phyloP scores from a whole-genome alignment of 179 eudicot species.

The Corrigiola litoralis region DNA sequence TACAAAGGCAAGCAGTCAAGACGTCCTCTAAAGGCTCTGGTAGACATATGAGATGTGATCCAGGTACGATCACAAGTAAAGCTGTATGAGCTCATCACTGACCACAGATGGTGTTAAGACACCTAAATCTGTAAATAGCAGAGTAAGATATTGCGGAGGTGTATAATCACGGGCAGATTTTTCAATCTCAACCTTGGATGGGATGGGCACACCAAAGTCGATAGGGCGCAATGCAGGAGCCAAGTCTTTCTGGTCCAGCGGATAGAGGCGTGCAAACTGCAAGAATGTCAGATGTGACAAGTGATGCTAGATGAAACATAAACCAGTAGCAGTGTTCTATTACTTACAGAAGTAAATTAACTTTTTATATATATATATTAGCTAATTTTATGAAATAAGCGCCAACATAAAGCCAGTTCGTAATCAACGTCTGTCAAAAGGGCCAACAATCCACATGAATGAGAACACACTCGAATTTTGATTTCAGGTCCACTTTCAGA shows the following conservation, averaged over 20 bases:
- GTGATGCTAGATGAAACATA: constrained; percentile 1
- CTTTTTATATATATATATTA: background rate
- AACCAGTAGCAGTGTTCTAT: background rate
- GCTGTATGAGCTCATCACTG: constrained; percentile 92
- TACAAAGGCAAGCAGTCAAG: background rate
- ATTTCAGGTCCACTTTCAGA: too few relatives aligned
- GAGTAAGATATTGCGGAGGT: constrained; percentile 91
- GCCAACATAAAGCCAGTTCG: too few relatives aligned
- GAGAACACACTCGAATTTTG: background rate
- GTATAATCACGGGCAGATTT: constrained; percentile 94
- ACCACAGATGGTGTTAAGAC: constrained; percentile 90
- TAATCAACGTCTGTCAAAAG: background rate
- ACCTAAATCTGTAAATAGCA: constrained; percentile 87
- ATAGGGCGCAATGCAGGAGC: constrained; percentile 91
- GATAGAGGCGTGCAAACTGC: constrained; percentile 97
- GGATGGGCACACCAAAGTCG: constrained; percentile 97
- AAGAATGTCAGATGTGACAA: background rate
- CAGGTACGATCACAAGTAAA: constrained; percentile 48
- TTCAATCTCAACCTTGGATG: constrained; percentile 91
- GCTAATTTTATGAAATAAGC: background rate
- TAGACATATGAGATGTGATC: background rate
- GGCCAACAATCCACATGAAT: background rate
- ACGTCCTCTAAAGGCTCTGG: background rate
- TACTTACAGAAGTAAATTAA: background rate
- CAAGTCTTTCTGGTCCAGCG: constrained; percentile 94